These are phyloP conservation scores for Coemansia sp. DNA, from an alignment of 192 early-diverging fungal species.

Conservation along the genomic window DNA sequence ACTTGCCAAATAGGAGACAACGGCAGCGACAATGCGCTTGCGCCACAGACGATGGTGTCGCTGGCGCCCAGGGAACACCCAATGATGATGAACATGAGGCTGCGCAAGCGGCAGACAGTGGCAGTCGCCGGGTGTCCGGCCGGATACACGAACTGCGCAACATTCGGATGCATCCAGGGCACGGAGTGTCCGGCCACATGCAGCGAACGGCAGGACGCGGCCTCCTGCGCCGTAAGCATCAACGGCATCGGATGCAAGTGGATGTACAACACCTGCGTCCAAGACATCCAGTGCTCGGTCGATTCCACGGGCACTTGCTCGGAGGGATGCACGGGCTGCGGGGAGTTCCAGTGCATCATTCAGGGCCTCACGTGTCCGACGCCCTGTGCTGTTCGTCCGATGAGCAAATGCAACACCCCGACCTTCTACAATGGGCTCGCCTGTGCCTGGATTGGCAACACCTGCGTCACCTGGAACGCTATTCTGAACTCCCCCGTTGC, in stretches of 20 bases:
- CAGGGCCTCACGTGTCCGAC: slow-evolving; percentile 29
- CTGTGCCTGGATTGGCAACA: slow-evolving; percentile 30
- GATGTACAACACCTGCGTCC: slow-evolving; percentile 27
- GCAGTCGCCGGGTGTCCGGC: slow-evolving; percentile 14
- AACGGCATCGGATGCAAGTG: slow-evolving; percentile 45
- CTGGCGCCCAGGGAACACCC: too few relatives aligned
- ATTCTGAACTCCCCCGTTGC: slow-evolving; percentile 16
- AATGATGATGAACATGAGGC: too few relatives aligned
- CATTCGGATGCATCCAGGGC: slow-evolving; percentile 40
- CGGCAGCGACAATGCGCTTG: background rate
- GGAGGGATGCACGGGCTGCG: slow-evolving; percentile 30
- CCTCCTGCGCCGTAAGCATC: slow-evolving; percentile 26
- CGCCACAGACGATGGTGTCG: too few relatives aligned
- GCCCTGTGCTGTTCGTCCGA: slow-evolving; percentile 14
- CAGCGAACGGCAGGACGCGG: slow-evolving; percentile 4
- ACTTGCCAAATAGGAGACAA: background rate
- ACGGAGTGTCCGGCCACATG: slow-evolving; percentile 23
- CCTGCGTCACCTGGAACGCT: slow-evolving; percentile 28
- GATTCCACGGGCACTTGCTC: slow-evolving; percentile 22
- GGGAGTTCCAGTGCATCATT: slow-evolving; percentile 33
- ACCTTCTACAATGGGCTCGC: slow-evolving; percentile 23
- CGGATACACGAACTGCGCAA: slow-evolving; percentile 28
- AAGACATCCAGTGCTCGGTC: slow-evolving; percentile 30
- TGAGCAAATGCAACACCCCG: slow-evolving; percentile 17
- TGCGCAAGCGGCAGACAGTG: too few relatives aligned